phyloP scores from a whole-genome alignment of 1,284 basidiomycete genomes.

The Fomitopsis palustris region DNA sequence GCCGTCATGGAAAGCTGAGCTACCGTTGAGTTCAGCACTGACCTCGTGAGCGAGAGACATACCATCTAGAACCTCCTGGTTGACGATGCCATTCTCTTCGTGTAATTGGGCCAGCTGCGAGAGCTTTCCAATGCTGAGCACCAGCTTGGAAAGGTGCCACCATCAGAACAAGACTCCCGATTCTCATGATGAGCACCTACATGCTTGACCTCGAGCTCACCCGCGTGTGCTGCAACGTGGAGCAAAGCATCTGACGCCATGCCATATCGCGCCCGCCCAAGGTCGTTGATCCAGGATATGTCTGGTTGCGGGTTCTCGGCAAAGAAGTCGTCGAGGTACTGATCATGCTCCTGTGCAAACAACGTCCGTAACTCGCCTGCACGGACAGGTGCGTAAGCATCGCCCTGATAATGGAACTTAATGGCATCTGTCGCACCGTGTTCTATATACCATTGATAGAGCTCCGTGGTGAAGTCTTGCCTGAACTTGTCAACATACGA shows the following conservation, averaged over 20 bases:
- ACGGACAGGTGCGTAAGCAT: background rate
- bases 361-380: slow-evolving; percentile 73
- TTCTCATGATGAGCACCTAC: slow-evolving; percentile 39
- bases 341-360: slow-evolving; percentile 68
- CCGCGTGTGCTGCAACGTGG: slow-evolving; percentile 53
- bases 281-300: slow-evolving; percentile 89
- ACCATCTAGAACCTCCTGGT: slow-evolving; percentile 57
- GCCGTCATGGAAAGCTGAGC: slow-evolving; percentile 64
- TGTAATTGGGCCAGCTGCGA: slow-evolving; percentile 75
- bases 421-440: slow-evolving; percentile 45
- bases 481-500: slow-evolving; percentile 80
- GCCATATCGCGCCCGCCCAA: slow-evolving; percentile 68
- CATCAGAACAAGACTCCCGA: background rate
- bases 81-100: slow-evolving; percentile 45
- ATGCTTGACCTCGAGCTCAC: slow-evolving; percentile 67
- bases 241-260: slow-evolving; percentile 66
- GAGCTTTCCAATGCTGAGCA: slow-evolving; percentile 91
- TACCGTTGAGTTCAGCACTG: slow-evolving; percentile 2
- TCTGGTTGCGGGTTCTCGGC: slow-evolving; percentile 55
- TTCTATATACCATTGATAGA: slow-evolving; percentile 86
- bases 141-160: slow-evolving; percentile 49
- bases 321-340: slow-evolving; percentile 78
- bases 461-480: slow-evolving; percentile 81
- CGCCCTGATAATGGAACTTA: background rate
- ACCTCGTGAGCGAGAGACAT: slow-evolving; percentile 12